Conservation (phyloP, 2,329 filamentous ascomycete genomes). For the Pseudohalonectria lignicola region DNA sequence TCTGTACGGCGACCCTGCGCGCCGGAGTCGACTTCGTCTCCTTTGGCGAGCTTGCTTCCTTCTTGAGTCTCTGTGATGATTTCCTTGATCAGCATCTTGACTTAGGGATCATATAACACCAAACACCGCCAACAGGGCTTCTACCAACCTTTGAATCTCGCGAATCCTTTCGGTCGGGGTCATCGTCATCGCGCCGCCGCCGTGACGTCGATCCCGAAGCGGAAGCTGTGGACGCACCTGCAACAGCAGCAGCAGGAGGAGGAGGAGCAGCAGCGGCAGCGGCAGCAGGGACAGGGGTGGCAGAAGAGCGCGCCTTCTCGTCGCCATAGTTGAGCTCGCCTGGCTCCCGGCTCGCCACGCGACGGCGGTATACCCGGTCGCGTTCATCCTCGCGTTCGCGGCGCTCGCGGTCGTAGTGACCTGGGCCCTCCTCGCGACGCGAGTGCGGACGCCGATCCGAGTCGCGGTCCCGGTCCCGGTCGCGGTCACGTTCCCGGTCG, state of each 20-base stretch:
- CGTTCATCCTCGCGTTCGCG: conserved; percentile 83
- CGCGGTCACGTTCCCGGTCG: conserved; percentile 19
- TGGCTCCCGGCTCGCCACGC: conserved; percentile 58
- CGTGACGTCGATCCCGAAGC: conserved; percentile 50
- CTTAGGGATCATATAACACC: too few species aligned
- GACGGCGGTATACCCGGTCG: conserved; percentile 77
- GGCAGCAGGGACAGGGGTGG: conserved; percentile 5
- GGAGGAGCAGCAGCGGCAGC: background rate
- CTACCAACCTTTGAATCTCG: conserved; percentile 54
- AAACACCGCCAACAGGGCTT: too few species aligned
- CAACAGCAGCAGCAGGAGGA: too few species aligned
- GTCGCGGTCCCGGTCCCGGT: conserved; percentile 26
- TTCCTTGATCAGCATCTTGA: too few species aligned
- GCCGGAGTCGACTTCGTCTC: too few species aligned
- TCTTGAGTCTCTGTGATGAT: too few species aligned
- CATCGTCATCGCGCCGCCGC: conserved; percentile 67
- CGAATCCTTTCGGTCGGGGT: conserved; percentile 51
- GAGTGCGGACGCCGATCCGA: conserved; percentile 39
- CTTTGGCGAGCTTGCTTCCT: too few species aligned
- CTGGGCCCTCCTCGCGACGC: conserved; percentile 48
- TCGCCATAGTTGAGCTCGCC: conserved; percentile 91
- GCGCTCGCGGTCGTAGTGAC: conserved; percentile 75
- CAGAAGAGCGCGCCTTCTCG: too few species aligned
- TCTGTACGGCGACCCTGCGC: too few species aligned
- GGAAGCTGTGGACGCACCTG: too few species aligned